Evolutionary conservation across 768 basidiomycete genomes (phyloP).

Genomic region (Lactifluus hygrophoroides): DNA sequence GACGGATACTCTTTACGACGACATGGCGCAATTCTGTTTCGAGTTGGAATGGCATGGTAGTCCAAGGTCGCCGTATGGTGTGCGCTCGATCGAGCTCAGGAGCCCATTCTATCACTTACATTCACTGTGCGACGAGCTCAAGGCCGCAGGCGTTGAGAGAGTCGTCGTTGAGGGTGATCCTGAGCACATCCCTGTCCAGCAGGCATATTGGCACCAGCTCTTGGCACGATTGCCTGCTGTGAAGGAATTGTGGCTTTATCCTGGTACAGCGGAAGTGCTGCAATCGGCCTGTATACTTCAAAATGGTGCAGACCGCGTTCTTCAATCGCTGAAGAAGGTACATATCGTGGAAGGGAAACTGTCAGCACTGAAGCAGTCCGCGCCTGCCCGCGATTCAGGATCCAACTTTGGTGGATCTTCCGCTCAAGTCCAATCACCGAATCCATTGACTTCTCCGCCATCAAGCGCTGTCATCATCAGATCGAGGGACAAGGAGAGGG

Average conservation of each 20-base stretch:
- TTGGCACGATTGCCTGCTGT: not conserved
- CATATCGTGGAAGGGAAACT: conserved; percentile 3
- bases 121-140: conserved; percentile 4
- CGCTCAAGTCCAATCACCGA: not conserved
- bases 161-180: not conserved
- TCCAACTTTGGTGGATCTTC: not conserved
- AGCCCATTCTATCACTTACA: conserved; percentile 7
- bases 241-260: conserved; percentile 3
- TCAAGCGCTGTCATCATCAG: not conserved
- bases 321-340: conserved; percentile 1
- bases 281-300: not conserved
- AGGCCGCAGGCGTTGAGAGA: not conserved
- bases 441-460: not conserved
- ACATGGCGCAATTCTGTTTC: conserved; percentile 12
- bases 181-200: not conserved
- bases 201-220: conserved; percentile 6
- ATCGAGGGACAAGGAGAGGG: not conserved
- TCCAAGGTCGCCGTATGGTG: not conserved
- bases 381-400: not conserved
- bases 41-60: conserved; percentile 7
- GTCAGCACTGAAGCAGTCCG: not conserved
- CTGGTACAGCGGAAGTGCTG: conserved; percentile 2
- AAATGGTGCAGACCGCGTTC: not conserved
- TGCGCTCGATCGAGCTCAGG: not conserved
- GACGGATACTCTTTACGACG: not conserved